Evolutionary conservation across 2,329 filamentous ascomycete species (phyloP), one percentile per base, ranked within the genome.

Genomic region (Arthrobotrys musiformis): DNA sequence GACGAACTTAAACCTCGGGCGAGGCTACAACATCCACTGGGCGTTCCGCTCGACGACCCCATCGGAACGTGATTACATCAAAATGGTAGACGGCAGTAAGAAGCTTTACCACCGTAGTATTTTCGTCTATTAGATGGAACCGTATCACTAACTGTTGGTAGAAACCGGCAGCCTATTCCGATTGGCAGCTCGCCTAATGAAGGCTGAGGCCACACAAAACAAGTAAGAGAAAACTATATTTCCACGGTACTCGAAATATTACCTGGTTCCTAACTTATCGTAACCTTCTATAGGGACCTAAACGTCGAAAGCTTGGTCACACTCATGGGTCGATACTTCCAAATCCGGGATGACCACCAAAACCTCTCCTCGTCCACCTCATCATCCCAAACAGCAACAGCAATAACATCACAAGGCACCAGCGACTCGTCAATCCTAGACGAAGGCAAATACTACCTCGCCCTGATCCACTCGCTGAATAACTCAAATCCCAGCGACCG

Each of bases 1-100:
- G 30, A 5, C 35, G 9, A 60, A 60, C 11, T 8, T 69, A 19
- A 54, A 60, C n/a, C 26, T 69, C 11, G 64, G 64, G 19, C 22
- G 54, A 37, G 64, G 64, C 11, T 58, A 46, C 26, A 42, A 50
- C 22, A 40, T 46, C 37, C 24, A 69, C 19, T 58, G 48, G 35
- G 30, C 48, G 22, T 69, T 69, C 13, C 50, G 28, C 11, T 44
- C 50, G n/a, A 13, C 26, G 2, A 46, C 22, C 28, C 64, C 64
- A 30, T 58, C 35, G 19, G 64, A 60, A 37, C 40, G 46, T n/a
- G 64, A 69, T 30, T 69, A 69, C 26, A 69, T 60, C 9, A 46
- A 48, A 69, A 60, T 69, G 50, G 22, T 60, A 30, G 64, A 69
- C 37, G 64, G 64, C 9, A 69, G 64, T 69, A 69, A 69, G 48